A percentile compares a stretch with the other conserved stretches of the same genome.
Conservation (phyloP, 2,329 filamentous ascomycete genomes). For the Massarina eburnea region DNA sequence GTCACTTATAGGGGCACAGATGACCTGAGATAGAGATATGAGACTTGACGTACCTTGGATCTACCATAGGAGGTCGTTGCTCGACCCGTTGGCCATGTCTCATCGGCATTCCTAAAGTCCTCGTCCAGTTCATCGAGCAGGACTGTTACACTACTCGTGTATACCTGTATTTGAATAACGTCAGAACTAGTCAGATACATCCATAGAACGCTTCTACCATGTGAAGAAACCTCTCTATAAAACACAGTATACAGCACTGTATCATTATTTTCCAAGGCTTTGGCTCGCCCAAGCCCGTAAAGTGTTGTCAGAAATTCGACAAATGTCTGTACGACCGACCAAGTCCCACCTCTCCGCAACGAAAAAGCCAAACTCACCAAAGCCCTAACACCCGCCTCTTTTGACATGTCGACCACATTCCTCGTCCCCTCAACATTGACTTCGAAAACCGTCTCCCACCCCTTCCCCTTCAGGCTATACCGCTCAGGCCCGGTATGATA, state of each 20-base stretch:
- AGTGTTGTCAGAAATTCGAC: no score
- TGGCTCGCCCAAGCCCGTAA: no score
- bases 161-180: slow-evolving; percentile 50
- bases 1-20: neutral
- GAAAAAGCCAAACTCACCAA: slow-evolving; percentile 52
- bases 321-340: no score
- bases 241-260: no score
- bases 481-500: slow-evolving; percentile 42
- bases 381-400: slow-evolving; percentile 69
- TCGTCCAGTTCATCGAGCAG: slow-evolving; percentile 73
- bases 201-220: no score
- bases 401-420: slow-evolving; percentile 73
- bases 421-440: slow-evolving; percentile 89
- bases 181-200: no score
- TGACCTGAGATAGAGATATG: slow-evolving; percentile 1
- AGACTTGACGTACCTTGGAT: slow-evolving; percentile 67
- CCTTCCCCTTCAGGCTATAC: slow-evolving; percentile 40
- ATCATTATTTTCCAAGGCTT: no score
- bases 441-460: slow-evolving; percentile 62
- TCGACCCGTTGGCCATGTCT: slow-evolving; percentile 75
- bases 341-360: no score
- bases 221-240: no score
- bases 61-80: slow-evolving; percentile 80
- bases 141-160: slow-evolving; percentile 87
- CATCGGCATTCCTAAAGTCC: slow-evolving; percentile 82